phyloP scores from a whole-genome alignment of 208 protist genomes.

The Phytomonas sp. region DNA sequence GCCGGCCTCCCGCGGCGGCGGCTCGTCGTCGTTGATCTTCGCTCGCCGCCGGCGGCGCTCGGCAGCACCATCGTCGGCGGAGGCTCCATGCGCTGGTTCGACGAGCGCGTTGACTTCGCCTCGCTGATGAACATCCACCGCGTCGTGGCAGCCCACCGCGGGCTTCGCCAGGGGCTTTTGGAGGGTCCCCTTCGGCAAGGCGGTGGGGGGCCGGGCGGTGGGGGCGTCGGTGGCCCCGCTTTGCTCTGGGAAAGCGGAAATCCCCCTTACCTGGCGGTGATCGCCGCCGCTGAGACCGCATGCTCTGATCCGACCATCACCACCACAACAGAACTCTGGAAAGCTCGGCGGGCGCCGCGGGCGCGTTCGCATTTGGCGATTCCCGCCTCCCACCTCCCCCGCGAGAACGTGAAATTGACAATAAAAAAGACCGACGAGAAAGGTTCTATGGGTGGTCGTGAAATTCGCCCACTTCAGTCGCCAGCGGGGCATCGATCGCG shows the following conservation, averaged over 20 bases:
- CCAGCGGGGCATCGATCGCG: too few relatives aligned
- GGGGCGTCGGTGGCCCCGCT: conserved; percentile 14
- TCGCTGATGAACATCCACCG: conserved; percentile 41
- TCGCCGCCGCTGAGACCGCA: conserved; percentile 13
- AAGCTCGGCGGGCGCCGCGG: too few relatives aligned
- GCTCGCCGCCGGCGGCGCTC: conserved; percentile 19
- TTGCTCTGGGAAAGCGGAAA: conserved; percentile 8
- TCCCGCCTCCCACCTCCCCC: too few relatives aligned
- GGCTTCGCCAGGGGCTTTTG: conserved; percentile 21
- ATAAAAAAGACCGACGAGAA: too few relatives aligned
- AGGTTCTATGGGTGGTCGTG: too few relatives aligned
- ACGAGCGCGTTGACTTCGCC: conserved; percentile 26
- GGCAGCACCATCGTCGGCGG: conserved; percentile 31
- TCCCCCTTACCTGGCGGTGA: conserved; percentile 22
- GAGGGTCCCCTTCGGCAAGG: conserved; percentile 16
- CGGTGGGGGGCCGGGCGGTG: neutral
- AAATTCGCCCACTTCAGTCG: too few relatives aligned
- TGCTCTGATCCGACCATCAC: too few relatives aligned
- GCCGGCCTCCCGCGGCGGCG: conserved; percentile 14
- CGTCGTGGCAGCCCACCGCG: conserved; percentile 21
- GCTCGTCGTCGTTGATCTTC: conserved; percentile 34
- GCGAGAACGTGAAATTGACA: too few relatives aligned
- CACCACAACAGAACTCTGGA: too few relatives aligned
- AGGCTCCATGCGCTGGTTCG: conserved; percentile 22
- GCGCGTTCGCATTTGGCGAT: too few relatives aligned